Base-by-base conservation (phyloP, 192 early-diverging fungal species). In the Backusella morwellensis region DNA sequence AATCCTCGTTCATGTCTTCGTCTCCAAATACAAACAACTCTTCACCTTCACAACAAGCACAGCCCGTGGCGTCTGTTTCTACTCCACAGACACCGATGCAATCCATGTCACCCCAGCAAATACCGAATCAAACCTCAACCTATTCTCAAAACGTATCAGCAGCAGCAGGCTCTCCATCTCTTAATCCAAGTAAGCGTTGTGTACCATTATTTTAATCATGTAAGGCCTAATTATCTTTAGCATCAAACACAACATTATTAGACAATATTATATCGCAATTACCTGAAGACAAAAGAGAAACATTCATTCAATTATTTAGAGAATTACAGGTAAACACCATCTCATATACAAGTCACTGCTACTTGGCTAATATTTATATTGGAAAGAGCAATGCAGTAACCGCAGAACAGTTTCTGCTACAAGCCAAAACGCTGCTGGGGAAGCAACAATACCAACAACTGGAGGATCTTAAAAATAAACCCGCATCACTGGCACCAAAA, bases 381-480 rank as follows among this genome's bases (percentile, higher is more conserved):
- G 56, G 7, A 66, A 59, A 86, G 83, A 77, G 47, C 12, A 84
- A 83, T 63, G 77, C 73, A n/a, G 80, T 86, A 8, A 82, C 81
- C 1, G 83, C 85, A 3, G 77, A 78, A 23, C 79, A 84, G 42
- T 86, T 86, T 68, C 75, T 86, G 72, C 73, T 71, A 5, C 75
- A 79, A 52, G 83, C 85, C 50, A 68, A 77, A 35, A 66, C n/a
- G 14, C 56, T 86, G 26, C 69, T 86, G 38, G 82, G 75, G n/a
- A 76, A 78, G 63, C 81, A 82, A 54, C 85, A 86, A 26, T 86
- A 83, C 52, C 80, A 84, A 40, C 82, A 83, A 70, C 35, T 86
- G 36, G 80, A 86, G 76, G 72, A 78, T 59, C 78, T 86, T 32
- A 84, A 84, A 71, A 83, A 79, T 36, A 79, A 81, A 70, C 80